Conservation (phyloP, 768 basidiomycete species). For the Dioszegia hungarica region DNA sequence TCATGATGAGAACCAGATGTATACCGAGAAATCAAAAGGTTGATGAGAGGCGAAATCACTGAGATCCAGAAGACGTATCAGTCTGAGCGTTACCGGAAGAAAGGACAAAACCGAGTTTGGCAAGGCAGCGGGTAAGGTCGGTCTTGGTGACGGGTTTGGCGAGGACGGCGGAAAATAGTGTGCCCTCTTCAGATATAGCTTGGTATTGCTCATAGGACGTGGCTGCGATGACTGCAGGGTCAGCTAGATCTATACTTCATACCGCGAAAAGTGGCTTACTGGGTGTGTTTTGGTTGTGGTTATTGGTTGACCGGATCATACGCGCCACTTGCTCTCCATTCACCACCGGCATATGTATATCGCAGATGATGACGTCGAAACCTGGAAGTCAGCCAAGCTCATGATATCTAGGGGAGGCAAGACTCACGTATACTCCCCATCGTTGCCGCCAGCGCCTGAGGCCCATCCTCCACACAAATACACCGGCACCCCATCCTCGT, state of each 20-base stretch:
- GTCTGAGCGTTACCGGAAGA: no score
- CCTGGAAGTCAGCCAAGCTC: slow-evolving; percentile 53
- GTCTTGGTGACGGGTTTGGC: slow-evolving; percentile 85
- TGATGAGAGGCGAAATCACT: no score
- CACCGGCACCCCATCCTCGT: slow-evolving; percentile 91
- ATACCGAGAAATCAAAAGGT: not conserved
- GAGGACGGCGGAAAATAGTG: slow-evolving; percentile 54
- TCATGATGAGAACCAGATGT: not conserved
- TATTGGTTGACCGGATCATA: slow-evolving; percentile 94
- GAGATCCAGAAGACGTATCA: no score
- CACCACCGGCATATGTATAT: slow-evolving; percentile 91
- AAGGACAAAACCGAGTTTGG: slow-evolving; percentile 68
- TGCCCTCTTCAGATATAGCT: slow-evolving; percentile 41
- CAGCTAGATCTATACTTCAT: not conserved
- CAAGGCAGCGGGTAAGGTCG: slow-evolving; percentile 72
- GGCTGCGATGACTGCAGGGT: slow-evolving; percentile 47
- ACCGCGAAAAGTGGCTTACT: slow-evolving; percentile 47
- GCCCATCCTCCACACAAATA: slow-evolving; percentile 91
- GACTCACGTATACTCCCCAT: slow-evolving; percentile 94
- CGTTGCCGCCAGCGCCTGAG: slow-evolving; percentile 92
- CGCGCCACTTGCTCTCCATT: slow-evolving; percentile 94
- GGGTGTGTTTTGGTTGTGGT: slow-evolving; percentile 87
- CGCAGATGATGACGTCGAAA: slow-evolving; percentile 94
- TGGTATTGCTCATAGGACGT: slow-evolving; percentile 47
- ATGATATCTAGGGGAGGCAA: not conserved